Conservation (phyloP, 2,329 filamentous ascomycete genomes). For the Neospermospora avenae region DNA sequence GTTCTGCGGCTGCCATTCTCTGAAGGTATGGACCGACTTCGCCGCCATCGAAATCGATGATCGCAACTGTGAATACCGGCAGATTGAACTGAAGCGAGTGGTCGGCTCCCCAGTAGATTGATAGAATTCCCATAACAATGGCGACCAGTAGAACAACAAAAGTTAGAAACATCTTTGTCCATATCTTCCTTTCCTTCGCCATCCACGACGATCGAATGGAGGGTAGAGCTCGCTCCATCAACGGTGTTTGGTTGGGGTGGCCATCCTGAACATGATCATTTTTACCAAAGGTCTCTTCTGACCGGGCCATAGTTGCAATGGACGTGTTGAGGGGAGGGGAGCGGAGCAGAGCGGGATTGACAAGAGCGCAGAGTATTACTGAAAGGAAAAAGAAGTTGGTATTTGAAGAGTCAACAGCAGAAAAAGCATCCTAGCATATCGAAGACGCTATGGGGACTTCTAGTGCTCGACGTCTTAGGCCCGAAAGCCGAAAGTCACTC, state of each 20-base stretch:
- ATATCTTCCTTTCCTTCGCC: conserved; percentile 15
- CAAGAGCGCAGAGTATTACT: background rate
- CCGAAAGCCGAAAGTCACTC: background rate
- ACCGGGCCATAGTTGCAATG: background rate
- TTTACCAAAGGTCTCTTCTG: background rate
- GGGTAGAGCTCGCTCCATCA: conserved; percentile 15
- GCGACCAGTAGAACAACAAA: conserved; percentile 16
- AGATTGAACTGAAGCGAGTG: conserved; percentile 18
- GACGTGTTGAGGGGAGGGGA: too few relatives aligned
- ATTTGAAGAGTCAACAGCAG: background rate
- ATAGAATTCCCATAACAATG: conserved; percentile 21
- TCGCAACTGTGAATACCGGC: conserved; percentile 18
- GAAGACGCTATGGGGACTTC: background rate
- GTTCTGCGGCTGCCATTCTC: conserved; percentile 11
- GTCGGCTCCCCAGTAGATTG: conserved; percentile 23
- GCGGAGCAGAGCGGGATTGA: too few relatives aligned
- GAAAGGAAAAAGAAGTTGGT: background rate
- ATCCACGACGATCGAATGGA: conserved; percentile 12
- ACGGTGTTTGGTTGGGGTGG: background rate
- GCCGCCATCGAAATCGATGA: conserved; percentile 23
- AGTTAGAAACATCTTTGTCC: conserved; percentile 19
- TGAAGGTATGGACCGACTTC: conserved; percentile 19
- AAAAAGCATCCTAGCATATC: background rate
- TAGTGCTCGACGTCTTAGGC: background rate
- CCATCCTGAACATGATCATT: background rate